Percentiles rank a stretch among this genome's conserved stretches.
Conservation (phyloP, 352 stramenopile genomes). For the Globisporangium lucens region DNA sequence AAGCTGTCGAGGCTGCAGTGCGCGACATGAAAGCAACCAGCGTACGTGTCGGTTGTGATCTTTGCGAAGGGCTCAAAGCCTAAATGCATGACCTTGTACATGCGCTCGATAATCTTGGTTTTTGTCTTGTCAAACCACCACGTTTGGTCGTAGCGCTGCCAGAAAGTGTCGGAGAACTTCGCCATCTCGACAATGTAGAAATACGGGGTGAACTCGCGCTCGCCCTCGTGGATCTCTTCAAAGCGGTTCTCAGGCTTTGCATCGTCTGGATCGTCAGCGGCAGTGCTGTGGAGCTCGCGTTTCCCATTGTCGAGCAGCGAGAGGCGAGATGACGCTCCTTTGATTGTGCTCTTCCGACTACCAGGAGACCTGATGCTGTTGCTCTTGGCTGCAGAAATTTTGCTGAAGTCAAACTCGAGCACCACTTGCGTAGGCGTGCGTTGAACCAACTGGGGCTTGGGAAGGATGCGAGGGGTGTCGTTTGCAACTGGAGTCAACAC, state of each 20-base stretch:
- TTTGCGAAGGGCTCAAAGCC: conserved; percentile 37
- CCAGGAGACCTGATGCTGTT: background rate
- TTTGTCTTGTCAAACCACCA: conserved; percentile 86
- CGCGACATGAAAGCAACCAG: conserved; percentile 54
- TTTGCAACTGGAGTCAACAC: conserved; percentile 28
- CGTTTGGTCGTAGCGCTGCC: conserved; percentile 66
- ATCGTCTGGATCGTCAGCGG: background rate
- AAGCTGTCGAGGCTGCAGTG: conserved; percentile 51
- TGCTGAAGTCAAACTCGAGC: conserved; percentile 18
- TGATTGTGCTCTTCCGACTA: background rate
- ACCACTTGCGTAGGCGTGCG: conserved; percentile 23
- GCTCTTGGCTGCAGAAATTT: background rate
- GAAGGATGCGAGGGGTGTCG: conserved; percentile 11
- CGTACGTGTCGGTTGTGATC: conserved; percentile 48
- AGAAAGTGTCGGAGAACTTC: conserved; percentile 65
- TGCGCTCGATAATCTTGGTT: conserved; percentile 49
- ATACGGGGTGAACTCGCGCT: conserved; percentile 41
- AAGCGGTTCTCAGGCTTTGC: conserved; percentile 9
- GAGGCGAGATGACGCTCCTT: background rate
- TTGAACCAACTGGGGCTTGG: conserved; percentile 20
- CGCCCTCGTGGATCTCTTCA: conserved; percentile 30
- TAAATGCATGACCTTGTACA: conserved; percentile 57
- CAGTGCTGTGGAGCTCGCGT: background rate
- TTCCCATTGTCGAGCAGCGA: background rate
- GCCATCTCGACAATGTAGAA: conserved; percentile 69